These are phyloP conservation scores for Penicillium mononematosum DNA, from an alignment of 495 filamentous ascomycete species.

Conservation along the genomic window DNA sequence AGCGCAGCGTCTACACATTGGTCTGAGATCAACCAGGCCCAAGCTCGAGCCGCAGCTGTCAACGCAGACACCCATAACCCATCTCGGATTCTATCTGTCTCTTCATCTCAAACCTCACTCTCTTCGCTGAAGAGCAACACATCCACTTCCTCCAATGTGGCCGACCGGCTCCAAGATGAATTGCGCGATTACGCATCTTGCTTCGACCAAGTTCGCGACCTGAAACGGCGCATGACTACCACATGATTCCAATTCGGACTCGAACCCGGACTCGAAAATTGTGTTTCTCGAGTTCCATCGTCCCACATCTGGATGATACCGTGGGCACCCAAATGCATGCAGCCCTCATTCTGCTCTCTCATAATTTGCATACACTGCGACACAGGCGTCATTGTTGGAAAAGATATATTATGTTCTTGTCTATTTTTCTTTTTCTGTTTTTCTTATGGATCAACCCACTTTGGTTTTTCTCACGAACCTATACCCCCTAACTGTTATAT, in stretches of 20 bases:
- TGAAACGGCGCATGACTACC: slow-evolving; percentile 56
- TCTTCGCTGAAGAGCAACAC: slow-evolving; percentile 70
- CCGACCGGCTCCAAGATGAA: slow-evolving; percentile 74
- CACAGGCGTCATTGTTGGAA: slow-evolving; percentile 9
- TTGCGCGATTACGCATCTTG: slow-evolving; percentile 81
- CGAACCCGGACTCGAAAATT: neutral
- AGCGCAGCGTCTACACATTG: slow-evolving; percentile 12
- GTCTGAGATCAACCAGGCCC: slow-evolving; percentile 32
- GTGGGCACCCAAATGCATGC: slow-evolving; percentile 1
- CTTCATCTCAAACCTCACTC: slow-evolving; percentile 81
- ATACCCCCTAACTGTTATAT: slow-evolving; percentile 13
- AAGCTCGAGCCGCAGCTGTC: slow-evolving; percentile 13
- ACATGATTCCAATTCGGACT: slow-evolving; percentile 22
- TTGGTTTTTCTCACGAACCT: slow-evolving; percentile 4
- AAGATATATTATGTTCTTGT: slow-evolving; percentile 1
- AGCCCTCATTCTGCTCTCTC: slow-evolving; percentile 8
- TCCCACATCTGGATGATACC: neutral
- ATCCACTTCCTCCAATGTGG: slow-evolving; percentile 54
- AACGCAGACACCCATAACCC: slow-evolving; percentile 19
- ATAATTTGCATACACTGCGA: slow-evolving; percentile 8
- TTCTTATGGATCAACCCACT: neutral
- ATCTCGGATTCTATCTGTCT: slow-evolving; percentile 60
- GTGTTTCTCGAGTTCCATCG: neutral
- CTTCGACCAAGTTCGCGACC: slow-evolving; percentile 77
- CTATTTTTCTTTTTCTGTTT: neutral